phyloP scores from a whole-genome alignment of 371 early-diverging fungal genomes.

The Zychaea mexicana region DNA sequence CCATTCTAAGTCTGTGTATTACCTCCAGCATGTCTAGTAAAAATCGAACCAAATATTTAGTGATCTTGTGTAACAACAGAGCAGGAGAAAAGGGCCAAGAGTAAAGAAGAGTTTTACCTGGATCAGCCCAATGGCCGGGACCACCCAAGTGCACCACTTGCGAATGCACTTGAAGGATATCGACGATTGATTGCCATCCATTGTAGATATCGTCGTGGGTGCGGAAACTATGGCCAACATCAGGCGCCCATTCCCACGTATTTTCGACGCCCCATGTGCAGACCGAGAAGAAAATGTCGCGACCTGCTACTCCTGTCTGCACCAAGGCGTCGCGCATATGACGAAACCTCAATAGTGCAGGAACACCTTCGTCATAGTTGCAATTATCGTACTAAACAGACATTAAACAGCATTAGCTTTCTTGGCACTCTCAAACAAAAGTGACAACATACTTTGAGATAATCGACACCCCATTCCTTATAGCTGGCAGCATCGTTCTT shows the following conservation, averaged over 20 bases:
- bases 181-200: constrained; percentile 28
- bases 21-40: constrained; percentile 22
- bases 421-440: background rate
- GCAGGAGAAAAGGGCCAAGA: background rate
- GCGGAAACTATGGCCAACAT: constrained; percentile 39
- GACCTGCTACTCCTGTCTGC: constrained; percentile 38
- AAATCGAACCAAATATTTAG: background rate
- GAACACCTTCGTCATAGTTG: constrained; percentile 20
- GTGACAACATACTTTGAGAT: constrained; percentile 15
- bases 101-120: constrained; percentile 10
- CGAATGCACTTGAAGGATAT: constrained; percentile 16
- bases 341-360: constrained; percentile 11
- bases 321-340: constrained; percentile 43
- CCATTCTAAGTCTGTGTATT: background rate
- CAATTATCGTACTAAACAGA: constrained; percentile 24
- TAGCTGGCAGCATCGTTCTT: constrained; percentile 20
- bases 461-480: constrained; percentile 24
- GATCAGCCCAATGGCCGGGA: constrained; percentile 24
- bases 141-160: constrained; percentile 17
- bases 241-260: constrained; percentile 43
- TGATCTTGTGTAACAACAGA: background rate
- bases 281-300: constrained; percentile 43
- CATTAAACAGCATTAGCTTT: background rate
- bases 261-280: constrained; percentile 47
- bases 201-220: constrained; percentile 41